Percentiles rank a stretch among this genome's conserved stretches.
phyloP scores from a whole-genome alignment of 2,329 filamentous ascomycete species.

The Aspergillus bombycis region DNA sequence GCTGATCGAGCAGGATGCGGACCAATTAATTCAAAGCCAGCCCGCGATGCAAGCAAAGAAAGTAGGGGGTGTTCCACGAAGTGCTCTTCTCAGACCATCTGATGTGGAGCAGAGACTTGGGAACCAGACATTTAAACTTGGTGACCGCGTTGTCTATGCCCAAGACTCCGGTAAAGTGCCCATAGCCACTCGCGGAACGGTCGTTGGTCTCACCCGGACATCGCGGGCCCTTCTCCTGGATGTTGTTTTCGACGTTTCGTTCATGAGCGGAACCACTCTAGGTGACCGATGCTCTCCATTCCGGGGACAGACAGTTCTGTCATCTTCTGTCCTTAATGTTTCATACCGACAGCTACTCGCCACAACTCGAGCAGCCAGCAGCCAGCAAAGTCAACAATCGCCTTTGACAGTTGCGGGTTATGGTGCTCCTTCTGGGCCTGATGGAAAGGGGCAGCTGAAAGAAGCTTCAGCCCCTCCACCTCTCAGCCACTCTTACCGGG shows the following conservation, averaged over 20 bases:
- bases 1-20: conserved; percentile 75
- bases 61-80: conserved; percentile 79
- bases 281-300: conserved; percentile 90
- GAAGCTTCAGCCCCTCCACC: conserved; percentile 60
- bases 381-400: conserved; percentile 55
- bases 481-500: conserved; percentile 62
- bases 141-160: conserved; percentile 90
- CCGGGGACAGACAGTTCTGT: conserved; percentile 87
- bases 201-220: conserved; percentile 91
- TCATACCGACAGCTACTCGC: conserved; percentile 79
- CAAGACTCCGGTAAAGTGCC: conserved; percentile 93
- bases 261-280: conserved; percentile 95
- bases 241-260: conserved; percentile 88
- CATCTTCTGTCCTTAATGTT: conserved; percentile 86
- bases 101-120: conserved; percentile 93
- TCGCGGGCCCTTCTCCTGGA: conserved; percentile 81
- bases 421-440: conserved; percentile 60
- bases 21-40: conserved; percentile 60
- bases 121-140: conserved; percentile 79
- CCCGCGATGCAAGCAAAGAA: conserved; percentile 65
- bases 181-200: conserved; percentile 86
- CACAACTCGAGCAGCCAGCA: conserved; percentile 44
- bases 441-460: conserved; percentile 63
- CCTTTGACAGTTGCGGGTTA: conserved; percentile 60
- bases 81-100: conserved; percentile 85